Percentiles rank a stretch among this genome's conserved stretches.
Conservation (phyloP, 1,139 yeast genomes). For the Lodderomyces theae region DNA sequence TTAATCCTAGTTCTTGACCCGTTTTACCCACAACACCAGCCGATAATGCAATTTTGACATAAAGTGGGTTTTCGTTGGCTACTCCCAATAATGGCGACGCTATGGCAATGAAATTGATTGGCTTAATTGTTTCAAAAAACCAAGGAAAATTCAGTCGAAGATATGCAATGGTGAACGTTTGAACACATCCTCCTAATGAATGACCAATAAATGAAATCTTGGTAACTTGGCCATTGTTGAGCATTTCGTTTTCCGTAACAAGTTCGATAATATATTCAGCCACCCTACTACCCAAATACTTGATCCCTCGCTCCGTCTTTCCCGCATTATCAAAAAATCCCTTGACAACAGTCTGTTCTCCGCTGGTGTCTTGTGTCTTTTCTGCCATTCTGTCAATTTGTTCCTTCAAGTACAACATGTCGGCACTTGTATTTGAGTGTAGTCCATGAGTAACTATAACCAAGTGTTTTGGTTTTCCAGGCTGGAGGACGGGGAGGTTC, state of each 20-base stretch:
- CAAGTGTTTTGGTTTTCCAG: slow-evolving; percentile 58
- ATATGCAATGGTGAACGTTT: slow-evolving; percentile 88
- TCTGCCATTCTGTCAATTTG: slow-evolving; percentile 54
- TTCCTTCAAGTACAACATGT: slow-evolving; percentile 83
- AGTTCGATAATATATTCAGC: slow-evolving; percentile 74
- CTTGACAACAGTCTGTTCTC: slow-evolving; percentile 62
- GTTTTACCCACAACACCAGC: slow-evolving; percentile 92
- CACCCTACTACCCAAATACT: slow-evolving; percentile 77
- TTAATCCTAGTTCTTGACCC: slow-evolving; percentile 85
- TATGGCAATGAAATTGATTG: slow-evolving; percentile 78
- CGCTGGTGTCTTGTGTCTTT: slow-evolving; percentile 23
- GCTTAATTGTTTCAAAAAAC: slow-evolving; percentile 62
- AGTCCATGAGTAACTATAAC: slow-evolving; percentile 87
- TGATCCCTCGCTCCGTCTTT: slow-evolving; percentile 86
- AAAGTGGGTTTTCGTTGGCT: slow-evolving; percentile 80
- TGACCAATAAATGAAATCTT: slow-evolving; percentile 88
- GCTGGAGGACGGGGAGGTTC: slow-evolving; percentile 53
- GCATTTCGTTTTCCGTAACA: slow-evolving; percentile 37
- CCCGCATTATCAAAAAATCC: slow-evolving; percentile 85
- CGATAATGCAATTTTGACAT: slow-evolving; percentile 77
- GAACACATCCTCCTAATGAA: slow-evolving; percentile 88
- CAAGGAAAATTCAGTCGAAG: slow-evolving; percentile 61
- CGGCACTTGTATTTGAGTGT: slow-evolving; percentile 86
- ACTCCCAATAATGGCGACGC: slow-evolving; percentile 92
- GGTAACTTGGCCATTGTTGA: slow-evolving; percentile 36